Conservation (phyloP, 2,329 filamentous ascomycete genomes). For the Paracoccidioides lutzii region DNA sequence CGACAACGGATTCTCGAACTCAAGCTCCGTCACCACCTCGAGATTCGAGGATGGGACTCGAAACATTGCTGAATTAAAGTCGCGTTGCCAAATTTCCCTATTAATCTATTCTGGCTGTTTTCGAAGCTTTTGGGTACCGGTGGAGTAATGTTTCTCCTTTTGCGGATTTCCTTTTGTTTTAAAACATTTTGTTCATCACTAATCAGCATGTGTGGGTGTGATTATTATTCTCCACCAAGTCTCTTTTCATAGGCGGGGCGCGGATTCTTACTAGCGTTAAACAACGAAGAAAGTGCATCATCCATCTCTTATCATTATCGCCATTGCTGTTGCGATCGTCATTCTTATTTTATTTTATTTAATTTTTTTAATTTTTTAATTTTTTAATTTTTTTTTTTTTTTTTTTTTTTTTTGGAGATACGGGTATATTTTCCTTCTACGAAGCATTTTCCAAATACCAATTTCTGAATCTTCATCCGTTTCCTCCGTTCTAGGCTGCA, state of each 20-base stretch:
- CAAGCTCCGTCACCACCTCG: constrained; percentile 16
- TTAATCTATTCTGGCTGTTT: neutral
- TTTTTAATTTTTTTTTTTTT: neutral
- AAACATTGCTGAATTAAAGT: constrained; percentile 26
- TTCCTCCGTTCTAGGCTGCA: neutral
- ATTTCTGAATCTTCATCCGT: too few relatives aligned
- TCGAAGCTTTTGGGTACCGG: neutral
- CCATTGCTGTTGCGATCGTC: neutral
- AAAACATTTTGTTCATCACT: neutral
- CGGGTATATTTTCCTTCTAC: too few relatives aligned
- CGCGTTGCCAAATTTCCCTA: neutral
- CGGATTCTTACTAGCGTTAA: neutral
- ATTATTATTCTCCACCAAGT: neutral
- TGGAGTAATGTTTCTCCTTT: neutral
- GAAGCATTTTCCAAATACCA: neutral
- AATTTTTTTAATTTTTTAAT: neutral
- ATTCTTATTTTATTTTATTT: neutral
- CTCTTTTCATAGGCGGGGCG: neutral
- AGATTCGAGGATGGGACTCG: constrained; percentile 29
- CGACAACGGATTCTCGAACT: constrained; percentile 17
- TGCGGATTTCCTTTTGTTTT: neutral
- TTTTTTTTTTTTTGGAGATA: neutral
- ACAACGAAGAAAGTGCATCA: neutral
- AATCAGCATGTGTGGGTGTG: neutral
- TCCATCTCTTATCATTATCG: neutral